Base-by-base conservation (phyloP, 768 basidiomycete species). In the Amanita pseudoporphyria region DNA sequence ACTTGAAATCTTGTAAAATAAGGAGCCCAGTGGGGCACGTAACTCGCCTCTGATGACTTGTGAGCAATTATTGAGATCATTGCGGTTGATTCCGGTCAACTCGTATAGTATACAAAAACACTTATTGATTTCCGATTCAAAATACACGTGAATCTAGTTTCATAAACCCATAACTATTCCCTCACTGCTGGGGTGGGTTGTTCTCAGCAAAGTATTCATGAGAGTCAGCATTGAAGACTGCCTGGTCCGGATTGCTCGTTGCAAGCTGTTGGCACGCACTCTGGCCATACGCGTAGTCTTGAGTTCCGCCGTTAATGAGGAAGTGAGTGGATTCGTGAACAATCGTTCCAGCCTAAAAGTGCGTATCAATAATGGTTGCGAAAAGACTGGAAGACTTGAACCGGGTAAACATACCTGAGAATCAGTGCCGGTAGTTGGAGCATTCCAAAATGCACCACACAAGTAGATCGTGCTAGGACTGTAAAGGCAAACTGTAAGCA, bases 191-290 rank as follows among this genome's bases (percentile, higher is more conserved):
- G 26, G 3, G 16, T 26, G 70, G 71, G 61, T 63, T 67, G 59
- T 75, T 75, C 67, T 76, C 73, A 6, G 72, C 70, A 52, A 73
- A 74, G 60, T 74, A 76, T 52, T 76, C 73, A 56, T 74, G 72
- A 45, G 59, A 67, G 57, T 76, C 74, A 7, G 72, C 73, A n/a
- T n/a, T n/a, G n/a, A n/a, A n/a, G n/a, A n/a, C 58, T 5, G 73
- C 72, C 22, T 59, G 10, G 19, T 38, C 33, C 10, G 72, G 62
- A 59, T 64, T 60, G 56, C 64, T 68, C 43, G 59, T 60, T 0
- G 74, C 72, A 19, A 76, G 66, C 7, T 58, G 42, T 62, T 70
- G 66, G 42, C 66, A 67, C 1, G 54, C 61, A 19, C 54, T 50
- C 54, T 75, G 73, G 40, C 76, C 76, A 52, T 76, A 76, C 3